Evolutionary conservation across 306 rosid genomes (phyloP).

Genomic region (Elaeagnus macrophylla): DNA sequence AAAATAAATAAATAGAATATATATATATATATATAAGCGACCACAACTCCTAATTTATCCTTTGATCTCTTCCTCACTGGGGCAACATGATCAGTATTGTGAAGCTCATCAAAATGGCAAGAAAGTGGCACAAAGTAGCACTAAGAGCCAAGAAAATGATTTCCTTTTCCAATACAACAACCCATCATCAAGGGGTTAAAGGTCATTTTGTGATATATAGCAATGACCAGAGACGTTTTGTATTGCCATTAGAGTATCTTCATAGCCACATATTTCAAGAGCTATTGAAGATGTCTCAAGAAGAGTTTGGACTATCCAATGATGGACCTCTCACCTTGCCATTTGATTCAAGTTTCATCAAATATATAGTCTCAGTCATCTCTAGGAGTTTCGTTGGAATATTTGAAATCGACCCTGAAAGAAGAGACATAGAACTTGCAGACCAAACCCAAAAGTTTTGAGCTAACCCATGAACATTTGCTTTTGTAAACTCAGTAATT

Average conservation of each 20-base stretch:
- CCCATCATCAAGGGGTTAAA: slow-evolving; percentile 9
- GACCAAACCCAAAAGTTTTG: slow-evolving; percentile 24
- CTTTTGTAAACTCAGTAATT: slow-evolving; percentile 29
- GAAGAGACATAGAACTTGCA: slow-evolving; percentile 21
- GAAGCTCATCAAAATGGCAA: not conserved
- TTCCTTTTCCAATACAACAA: not conserved
- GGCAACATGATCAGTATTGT: not conserved
- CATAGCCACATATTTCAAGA: slow-evolving; percentile 16
- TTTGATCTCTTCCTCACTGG: no score
- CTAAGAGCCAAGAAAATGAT: not conserved
- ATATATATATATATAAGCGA: no score
- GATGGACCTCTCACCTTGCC: slow-evolving; percentile 24
- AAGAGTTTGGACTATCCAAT: slow-evolving; percentile 20
- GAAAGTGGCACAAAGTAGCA: slow-evolving; percentile 1
- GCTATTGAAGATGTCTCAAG: slow-evolving; percentile 17
- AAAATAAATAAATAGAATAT: no score
- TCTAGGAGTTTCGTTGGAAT: no score
- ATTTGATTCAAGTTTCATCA: slow-evolving; percentile 29
- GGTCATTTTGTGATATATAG: slow-evolving; percentile 25
- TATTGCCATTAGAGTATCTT: slow-evolving; percentile 18
- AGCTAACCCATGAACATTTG: slow-evolving; percentile 30
- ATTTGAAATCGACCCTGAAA: slow-evolving; percentile 27
- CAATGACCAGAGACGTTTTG: slow-evolving; percentile 12
- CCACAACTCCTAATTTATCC: no score
- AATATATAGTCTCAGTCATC: slow-evolving; percentile 17